Evolutionary conservation across 768 basidiomycete genomes (phyloP).

Genomic region (Panellus pusillus): DNA sequence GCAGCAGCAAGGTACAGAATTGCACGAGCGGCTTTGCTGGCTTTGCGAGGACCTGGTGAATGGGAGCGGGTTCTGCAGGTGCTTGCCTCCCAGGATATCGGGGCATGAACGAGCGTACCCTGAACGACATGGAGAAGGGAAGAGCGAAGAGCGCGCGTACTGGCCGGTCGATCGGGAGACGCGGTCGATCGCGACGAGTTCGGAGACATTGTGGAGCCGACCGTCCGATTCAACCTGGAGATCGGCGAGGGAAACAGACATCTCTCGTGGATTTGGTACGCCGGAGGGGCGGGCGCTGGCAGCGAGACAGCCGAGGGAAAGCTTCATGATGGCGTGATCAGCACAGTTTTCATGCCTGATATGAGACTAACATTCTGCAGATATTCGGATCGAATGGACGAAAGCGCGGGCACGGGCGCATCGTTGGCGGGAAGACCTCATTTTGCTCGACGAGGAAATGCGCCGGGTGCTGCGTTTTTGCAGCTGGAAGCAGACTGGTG

Average conservation of each 20-base stretch:
- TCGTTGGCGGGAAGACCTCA: no score
- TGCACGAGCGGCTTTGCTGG: slow-evolving; percentile 7
- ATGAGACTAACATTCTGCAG: no score
- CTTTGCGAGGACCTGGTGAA: slow-evolving; percentile 13
- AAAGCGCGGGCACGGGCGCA: no score
- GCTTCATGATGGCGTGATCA: neutral
- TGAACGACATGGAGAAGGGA: slow-evolving; percentile 1
- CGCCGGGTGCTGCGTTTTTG: no score
- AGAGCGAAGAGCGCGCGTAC: neutral
- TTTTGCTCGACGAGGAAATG: no score
- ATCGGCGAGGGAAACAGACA: neutral
- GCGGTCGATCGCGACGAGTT: neutral
- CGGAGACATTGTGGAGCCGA: neutral
- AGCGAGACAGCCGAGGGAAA: neutral
- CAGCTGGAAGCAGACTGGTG: no score
- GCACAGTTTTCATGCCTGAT: no score
- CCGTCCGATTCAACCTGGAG: slow-evolving; percentile 1
- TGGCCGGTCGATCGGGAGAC: neutral
- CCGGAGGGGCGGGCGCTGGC: neutral
- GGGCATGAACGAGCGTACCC: slow-evolving; percentile 3
- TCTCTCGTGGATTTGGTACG: slow-evolving; percentile 2
- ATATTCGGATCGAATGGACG: no score
- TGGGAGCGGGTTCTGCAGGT: slow-evolving; percentile 8
- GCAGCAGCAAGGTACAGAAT: slow-evolving; percentile 4
- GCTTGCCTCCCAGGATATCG: neutral